Evolutionary conservation across 2,329 filamentous ascomycete species (phyloP).

Genomic region (Xenoacremonium recifei): DNA sequence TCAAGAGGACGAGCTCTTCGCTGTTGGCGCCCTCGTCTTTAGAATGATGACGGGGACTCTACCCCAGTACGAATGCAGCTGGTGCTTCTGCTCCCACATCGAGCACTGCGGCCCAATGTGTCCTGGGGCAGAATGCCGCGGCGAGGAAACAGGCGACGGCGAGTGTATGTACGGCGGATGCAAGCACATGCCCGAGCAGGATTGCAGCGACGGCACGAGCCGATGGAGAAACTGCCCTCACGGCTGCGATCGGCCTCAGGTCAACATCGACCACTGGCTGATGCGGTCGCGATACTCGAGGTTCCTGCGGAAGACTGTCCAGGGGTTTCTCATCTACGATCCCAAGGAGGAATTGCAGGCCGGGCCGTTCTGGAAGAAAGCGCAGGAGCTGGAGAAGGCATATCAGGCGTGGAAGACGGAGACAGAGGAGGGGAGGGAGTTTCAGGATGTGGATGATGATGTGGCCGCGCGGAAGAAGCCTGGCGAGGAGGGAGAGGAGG

Average conservation of each 20-base stretch:
- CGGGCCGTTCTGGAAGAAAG: constrained; percentile 6
- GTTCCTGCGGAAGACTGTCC: constrained; percentile 21
- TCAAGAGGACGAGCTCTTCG: constrained; percentile 35
- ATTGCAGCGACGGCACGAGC: too few species aligned
- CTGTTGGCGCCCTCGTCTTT: constrained; percentile 37
- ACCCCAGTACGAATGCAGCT: constrained; percentile 14
- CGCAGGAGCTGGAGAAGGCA: constrained; percentile 19
- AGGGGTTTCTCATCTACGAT: constrained; percentile 22
- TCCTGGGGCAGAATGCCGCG: too few species aligned
- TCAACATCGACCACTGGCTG: constrained; percentile 32
- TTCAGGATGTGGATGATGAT: constrained; percentile 32
- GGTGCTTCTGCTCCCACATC: constrained; percentile 25
- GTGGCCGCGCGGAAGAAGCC: constrained; percentile 10
- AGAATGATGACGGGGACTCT: constrained; percentile 39
- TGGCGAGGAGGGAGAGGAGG: background rate
- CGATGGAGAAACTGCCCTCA: too few species aligned
- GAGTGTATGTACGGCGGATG: too few species aligned
- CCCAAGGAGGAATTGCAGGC: constrained; percentile 4
- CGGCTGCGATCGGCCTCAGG: constrained; percentile 16
- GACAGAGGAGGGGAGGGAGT: constrained; percentile 29
- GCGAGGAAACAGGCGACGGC: too few species aligned
- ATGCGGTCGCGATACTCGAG: constrained; percentile 26
- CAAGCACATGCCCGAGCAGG: too few species aligned
- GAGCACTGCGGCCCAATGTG: constrained; percentile 32
- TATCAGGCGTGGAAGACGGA: constrained; percentile 29